phyloP scores from a whole-genome alignment of 2,329 filamentous ascomycete species.

The Polytolypa hystricis region DNA sequence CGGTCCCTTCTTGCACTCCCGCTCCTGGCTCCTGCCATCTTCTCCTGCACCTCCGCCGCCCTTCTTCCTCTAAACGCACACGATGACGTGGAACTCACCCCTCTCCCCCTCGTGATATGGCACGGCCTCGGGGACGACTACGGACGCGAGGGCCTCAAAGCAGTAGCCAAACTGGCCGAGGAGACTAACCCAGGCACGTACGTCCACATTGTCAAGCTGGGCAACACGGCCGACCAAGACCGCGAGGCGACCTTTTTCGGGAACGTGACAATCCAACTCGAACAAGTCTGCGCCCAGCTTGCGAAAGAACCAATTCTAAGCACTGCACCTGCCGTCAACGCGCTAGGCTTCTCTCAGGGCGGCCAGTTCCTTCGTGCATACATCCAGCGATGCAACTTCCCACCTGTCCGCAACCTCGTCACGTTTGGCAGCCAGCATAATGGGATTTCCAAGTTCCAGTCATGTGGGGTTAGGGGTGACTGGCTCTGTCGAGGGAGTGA shows the following conservation, averaged over 20 bases:
- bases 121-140: conserved; percentile 65
- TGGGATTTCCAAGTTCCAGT: conserved; percentile 74
- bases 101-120: conserved; percentile 87
- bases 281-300: conserved; percentile 65
- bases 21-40: not conserved
- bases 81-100: conserved; percentile 21
- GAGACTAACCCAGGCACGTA: conserved; percentile 69
- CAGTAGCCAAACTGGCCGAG: conserved; percentile 60
- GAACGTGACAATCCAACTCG: conserved; percentile 71
- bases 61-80: not conserved
- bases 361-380: conserved; percentile 92
- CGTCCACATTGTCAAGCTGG: conserved; percentile 67
- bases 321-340: conserved; percentile 74
- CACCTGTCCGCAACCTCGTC: conserved; percentile 65
- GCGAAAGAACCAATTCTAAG: conserved; percentile 66
- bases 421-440: conserved; percentile 90
- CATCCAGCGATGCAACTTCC: conserved; percentile 71
- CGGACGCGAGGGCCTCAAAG: conserved; percentile 60
- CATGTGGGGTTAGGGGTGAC: conserved; percentile 55
- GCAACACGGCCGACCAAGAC: conserved; percentile 55
- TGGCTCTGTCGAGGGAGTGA: conserved; percentile 73
- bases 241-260: conserved; percentile 80
- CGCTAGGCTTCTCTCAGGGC: conserved; percentile 88
- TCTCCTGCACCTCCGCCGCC: not conserved
- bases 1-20: not conserved